Evolutionary conservation across 1,139 yeast species (phyloP), one percentile per base, ranked within the genome.

Genomic region (Taphrina communis): DNA sequence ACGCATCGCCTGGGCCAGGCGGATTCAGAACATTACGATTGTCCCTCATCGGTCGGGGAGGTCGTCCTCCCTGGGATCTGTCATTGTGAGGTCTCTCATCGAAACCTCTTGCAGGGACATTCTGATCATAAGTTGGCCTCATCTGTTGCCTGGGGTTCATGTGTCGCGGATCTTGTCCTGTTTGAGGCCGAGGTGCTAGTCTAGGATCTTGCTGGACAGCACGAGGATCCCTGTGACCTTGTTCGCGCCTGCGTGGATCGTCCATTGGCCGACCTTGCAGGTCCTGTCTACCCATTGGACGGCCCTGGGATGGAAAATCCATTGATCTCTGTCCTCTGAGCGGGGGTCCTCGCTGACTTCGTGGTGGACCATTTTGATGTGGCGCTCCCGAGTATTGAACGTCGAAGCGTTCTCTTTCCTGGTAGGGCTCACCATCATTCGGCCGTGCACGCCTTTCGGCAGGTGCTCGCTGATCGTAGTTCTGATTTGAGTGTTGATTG

Each of bases 171-270:
- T 38, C 60, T 21, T 56, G 39, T 11, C 50, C 31, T 14, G 60
- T 41, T 9, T 21, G 17, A 31, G 62, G 42, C 11, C 62, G 51
- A 6, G 62, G 62, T 21, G 62, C 62, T 8, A 58, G 25, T 21
- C 62, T 19, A 6, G 62, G 53, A 31, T 58, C 62, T 44, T 58
- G 62, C 14, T 58, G 53, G 21, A 58, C 21, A 5, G 62, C 52
- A 31, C 62, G 62, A 19, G 46, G 60, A 14, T 58, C 62, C 25
- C 62, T 17, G 3, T 7, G 36, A 9, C 19, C 25, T 17, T 19
- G 50, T 7, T 17, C 50, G 17, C 50, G 48, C 17, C 38, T n/a
- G 6, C 46, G 46, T 6, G 50, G 60, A 21, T 42, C 62, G 41
- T 44, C 53, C 36, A 39, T 41, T 11, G 46, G 35, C 7, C 50